These are phyloP conservation scores for Pseudogymnoascus sp. DNA, from an alignment of 2,329 filamentous ascomycete species.

Conservation along the genomic window DNA sequence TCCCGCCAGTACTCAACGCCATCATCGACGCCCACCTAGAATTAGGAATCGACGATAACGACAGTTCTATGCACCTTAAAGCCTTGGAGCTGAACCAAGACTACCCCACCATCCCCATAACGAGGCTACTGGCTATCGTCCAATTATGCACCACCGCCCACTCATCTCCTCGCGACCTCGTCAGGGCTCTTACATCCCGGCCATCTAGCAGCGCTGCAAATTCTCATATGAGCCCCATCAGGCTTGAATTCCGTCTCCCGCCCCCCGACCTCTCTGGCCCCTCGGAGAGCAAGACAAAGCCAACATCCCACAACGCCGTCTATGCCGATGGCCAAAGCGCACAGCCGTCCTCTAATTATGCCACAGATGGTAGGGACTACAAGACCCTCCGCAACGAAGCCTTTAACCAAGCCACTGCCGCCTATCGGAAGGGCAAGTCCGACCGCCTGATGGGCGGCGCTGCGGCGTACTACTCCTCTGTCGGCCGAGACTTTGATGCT, in stretches of 20 bases:
- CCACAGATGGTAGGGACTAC: background rate
- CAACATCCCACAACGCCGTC: slow-evolving; percentile 11
- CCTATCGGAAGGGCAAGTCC: slow-evolving; percentile 56
- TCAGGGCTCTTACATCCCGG: slow-evolving; percentile 39
- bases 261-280: slow-evolving; percentile 13
- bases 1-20: slow-evolving; percentile 45
- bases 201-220: slow-evolving; percentile 9
- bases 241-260: slow-evolving; percentile 24
- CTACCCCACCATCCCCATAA: slow-evolving; percentile 42
- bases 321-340: background rate
- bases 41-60: slow-evolving; percentile 32
- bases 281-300: background rate
- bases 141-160: slow-evolving; percentile 49
- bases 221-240: slow-evolving; percentile 13
- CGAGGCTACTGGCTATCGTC: slow-evolving; percentile 45
- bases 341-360: background rate
- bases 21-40: slow-evolving; percentile 31
- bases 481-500: slow-evolving; percentile 56
- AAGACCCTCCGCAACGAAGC: slow-evolving; percentile 29
- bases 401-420: slow-evolving; percentile 48
- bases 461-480: slow-evolving; percentile 66
- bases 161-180: slow-evolving; percentile 50
- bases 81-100: slow-evolving; percentile 45
- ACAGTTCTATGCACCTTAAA: slow-evolving; percentile 39
- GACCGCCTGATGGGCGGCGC: slow-evolving; percentile 67